These are phyloP conservation scores for Murraya koenigii DNA, from an alignment of 345 rosid species.

Conservation along the genomic window DNA sequence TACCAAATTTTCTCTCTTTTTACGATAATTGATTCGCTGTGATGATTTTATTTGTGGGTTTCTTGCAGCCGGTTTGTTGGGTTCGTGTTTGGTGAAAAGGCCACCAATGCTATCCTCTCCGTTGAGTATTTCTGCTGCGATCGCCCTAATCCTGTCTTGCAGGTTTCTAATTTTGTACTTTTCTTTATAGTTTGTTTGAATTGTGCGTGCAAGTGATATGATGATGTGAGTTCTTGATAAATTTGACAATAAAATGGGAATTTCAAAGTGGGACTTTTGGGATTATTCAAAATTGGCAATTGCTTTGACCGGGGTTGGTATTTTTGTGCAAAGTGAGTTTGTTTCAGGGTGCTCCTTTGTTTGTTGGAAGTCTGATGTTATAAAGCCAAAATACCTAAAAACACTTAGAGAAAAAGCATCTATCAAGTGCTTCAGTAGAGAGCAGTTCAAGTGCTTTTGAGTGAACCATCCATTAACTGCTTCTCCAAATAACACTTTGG, in stretches of 20 bases:
- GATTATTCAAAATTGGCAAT: neutral
- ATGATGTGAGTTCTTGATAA: neutral
- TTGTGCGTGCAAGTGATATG: neutral
- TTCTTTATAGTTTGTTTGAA: neutral
- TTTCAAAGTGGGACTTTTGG: neutral
- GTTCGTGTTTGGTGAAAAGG: constrained; percentile 59
- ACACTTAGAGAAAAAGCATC: neutral
- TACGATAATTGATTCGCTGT: neutral
- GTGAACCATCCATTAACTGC: neutral
- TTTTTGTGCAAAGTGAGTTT: neutral
- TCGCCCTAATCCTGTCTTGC: constrained; percentile 83
- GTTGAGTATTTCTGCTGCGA: constrained; percentile 74
- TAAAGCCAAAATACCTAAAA: neutral
- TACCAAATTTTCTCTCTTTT: neutral
- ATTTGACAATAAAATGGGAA: neutral
- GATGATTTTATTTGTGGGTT: constrained; percentile 7
- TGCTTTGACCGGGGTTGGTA: neutral
- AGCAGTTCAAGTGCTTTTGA: neutral
- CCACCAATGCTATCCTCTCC: constrained; percentile 44
- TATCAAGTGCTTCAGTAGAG: neutral
- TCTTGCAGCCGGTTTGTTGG: constrained; percentile 57
- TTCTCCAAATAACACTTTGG: neutral
- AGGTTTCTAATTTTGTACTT: constrained; percentile 31
- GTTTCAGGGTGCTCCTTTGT: neutral
- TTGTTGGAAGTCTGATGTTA: neutral